Base-by-base conservation (phyloP, 257 asterid species). In the Euphrasia confusa region DNA sequence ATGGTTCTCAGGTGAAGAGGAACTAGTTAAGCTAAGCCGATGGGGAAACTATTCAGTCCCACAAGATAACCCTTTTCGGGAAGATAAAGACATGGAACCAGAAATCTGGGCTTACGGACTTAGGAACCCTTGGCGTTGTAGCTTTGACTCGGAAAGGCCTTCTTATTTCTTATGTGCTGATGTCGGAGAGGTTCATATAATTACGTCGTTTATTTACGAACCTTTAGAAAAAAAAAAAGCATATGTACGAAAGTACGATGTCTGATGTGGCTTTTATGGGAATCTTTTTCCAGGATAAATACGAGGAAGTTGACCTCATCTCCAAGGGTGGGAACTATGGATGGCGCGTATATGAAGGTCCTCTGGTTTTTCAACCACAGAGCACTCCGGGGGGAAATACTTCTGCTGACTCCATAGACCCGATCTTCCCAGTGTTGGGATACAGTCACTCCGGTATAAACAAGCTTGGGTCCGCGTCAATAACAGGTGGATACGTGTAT, bases 301-400 rank as follows among this genome's bases (percentile, higher is more conserved):
- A 91, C 49, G 98, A 91, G 71, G 96, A 91, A 73, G 95, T 91
- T 39, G 83, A 91, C 72, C 59, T 91, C 72, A 83, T 88, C 64
- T 73, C 89, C 1, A 88, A 88, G 81, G 96, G 98, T 1, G 98
- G 98, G 65, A 91, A 91, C 70, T 91, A 85, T 21, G 98, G 96
- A 2, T 91, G 98, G 98, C 80, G 95, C 17, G 78, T 81, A 18
- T 86, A 84, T 10, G 98, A 91, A 78, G 98, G 96, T 21, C 90
- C 92, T 47, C 48, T 72, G 8, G 71, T 10, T 13, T 91, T 84
- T 53, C 68, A 75, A 68, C 70, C 88, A 50, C 76, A 79, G 17
- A 68, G 63, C 66, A 71, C 84, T 55, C 84, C 93, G 2, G 93
- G 86, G 6, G 84, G 80, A 13, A 85, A 85, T 65, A 76, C 90